Evolutionary conservation across 306 rosid genomes (phyloP).

Genomic region (Gillenia trifoliata): DNA sequence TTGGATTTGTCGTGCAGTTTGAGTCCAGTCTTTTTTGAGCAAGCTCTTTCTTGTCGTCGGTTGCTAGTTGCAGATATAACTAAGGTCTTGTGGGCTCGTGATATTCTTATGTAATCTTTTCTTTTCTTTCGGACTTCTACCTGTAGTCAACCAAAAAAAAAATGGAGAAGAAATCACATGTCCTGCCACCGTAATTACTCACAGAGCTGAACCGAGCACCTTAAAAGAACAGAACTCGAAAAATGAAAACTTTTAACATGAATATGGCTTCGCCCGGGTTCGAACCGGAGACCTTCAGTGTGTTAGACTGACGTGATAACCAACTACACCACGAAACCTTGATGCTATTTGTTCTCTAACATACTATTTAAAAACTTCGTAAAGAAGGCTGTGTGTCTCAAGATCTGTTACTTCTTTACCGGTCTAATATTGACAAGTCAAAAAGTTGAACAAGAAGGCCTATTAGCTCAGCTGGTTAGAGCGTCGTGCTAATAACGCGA

Average conservation of each 20-base stretch:
- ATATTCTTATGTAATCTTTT: no score
- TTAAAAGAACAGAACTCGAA: neutral
- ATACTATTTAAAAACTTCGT: no score
- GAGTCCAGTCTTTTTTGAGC: no score
- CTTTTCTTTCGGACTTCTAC: no score
- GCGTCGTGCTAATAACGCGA: constrained; percentile 15
- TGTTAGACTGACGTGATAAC: constrained; percentile 99
- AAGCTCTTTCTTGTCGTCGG: no score
- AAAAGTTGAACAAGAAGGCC: accelerated
- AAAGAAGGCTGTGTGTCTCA: no score
- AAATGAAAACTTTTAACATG: accelerated
- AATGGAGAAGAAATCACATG: neutral
- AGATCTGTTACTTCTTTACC: no score
- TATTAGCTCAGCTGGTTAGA: neutral
- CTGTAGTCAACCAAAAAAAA: no score
- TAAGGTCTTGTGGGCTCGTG: no score
- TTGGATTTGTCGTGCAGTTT: no score
- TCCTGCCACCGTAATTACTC: no score
- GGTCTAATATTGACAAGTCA: accelerated
- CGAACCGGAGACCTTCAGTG: constrained; percentile 66
- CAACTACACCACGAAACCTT: constrained; percentile 58
- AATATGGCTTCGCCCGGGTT: constrained; percentile 20
- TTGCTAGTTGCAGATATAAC: no score
- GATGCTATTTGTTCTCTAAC: accelerated
- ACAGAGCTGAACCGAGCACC: neutral